Percentiles rank a stretch among this genome's conserved stretches.
Conservation (phyloP, 306 rosid genomes). For the Pyrus pyrifolia region DNA sequence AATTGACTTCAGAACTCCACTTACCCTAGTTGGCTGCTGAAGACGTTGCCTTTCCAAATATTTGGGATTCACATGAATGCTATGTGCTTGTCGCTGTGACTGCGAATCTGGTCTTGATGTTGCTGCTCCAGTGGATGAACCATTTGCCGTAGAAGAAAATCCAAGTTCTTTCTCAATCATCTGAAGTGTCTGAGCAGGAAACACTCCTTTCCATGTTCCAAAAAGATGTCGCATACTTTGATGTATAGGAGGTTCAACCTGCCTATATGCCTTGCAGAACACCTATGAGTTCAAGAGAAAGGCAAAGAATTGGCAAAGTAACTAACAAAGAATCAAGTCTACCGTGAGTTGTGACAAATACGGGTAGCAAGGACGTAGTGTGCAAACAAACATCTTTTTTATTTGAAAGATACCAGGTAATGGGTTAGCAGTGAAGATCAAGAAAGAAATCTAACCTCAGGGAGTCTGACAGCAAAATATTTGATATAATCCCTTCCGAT, state of each 20-base stretch:
- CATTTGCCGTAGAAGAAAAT: slow-evolving; percentile 45
- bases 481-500: slow-evolving; percentile 91
- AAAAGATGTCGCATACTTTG: slow-evolving; percentile 84
- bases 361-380: slow-evolving; percentile 3
- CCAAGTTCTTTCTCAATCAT: slow-evolving; percentile 78
- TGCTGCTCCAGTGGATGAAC: slow-evolving; percentile 44
- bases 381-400: slow-evolving; percentile 3
- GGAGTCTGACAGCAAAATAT: slow-evolving; percentile 67
- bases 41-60: slow-evolving; percentile 86
- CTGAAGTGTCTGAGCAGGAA: slow-evolving; percentile 76
- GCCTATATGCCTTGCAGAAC: slow-evolving; percentile 82
- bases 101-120: slow-evolving; percentile 61
- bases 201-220: slow-evolving; percentile 95
- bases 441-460: slow-evolving; percentile 68
- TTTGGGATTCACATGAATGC: slow-evolving; percentile 93
- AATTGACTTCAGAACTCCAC: slow-evolving; percentile 23
- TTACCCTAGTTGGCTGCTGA: slow-evolving; percentile 71
- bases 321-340: slow-evolving; percentile 23
- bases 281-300: slow-evolving; percentile 49
- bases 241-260: slow-evolving; percentile 67
- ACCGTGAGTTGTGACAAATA: neutral
- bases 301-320: slow-evolving; percentile 9
- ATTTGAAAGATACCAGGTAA: slow-evolving; percentile 13
- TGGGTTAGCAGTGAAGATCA: slow-evolving; percentile 8
- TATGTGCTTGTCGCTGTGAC: slow-evolving; percentile 66